A percentile compares a stretch with the other conserved stretches of the same genome.
Evolutionary conservation across 768 basidiomycete genomes (phyloP).

Genomic region (Tephrocybe rancida): DNA sequence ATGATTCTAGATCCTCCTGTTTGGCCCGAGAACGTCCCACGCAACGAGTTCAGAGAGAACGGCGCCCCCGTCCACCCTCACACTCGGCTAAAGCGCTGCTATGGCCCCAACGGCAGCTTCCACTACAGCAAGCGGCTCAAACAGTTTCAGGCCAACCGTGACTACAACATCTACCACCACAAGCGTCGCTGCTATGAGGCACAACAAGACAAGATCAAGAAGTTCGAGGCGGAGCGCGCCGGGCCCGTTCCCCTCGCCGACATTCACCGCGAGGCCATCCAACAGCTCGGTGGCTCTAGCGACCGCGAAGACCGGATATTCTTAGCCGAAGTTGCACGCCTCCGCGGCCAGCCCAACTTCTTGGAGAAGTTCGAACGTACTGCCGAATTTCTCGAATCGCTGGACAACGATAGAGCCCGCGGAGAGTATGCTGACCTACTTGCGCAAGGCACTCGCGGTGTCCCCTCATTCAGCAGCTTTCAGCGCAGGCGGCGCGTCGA

Average conservation of each 20-base stretch:
- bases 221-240: not conserved
- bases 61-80: not conserved
- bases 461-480: constrained; percentile 7
- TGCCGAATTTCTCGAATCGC: not conserved
- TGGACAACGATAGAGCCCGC: not conserved
- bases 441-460: not conserved
- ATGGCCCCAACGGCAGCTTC: constrained; percentile 8
- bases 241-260: not conserved
- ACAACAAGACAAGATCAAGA: not conserved
- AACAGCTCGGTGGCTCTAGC: not conserved
- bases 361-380: constrained; percentile 1
- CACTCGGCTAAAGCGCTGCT: not conserved
- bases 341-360: constrained; percentile 6
- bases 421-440: constrained; percentile 1
- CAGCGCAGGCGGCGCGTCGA: constrained; percentile 1
- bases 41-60: constrained; percentile 5
- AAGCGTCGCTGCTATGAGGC: constrained; percentile 5
- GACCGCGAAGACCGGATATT: constrained; percentile 14
- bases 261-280: constrained; percentile 1
- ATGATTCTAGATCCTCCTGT: constrained; percentile 5
- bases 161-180: not conserved
- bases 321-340: constrained; percentile 10
- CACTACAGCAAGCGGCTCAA: constrained; percentile 5
- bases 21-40: constrained; percentile 7
- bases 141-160: not conserved